These are phyloP conservation scores for Linaria vulgaris DNA, from an alignment of 257 asterid species.

Conservation along the genomic window DNA sequence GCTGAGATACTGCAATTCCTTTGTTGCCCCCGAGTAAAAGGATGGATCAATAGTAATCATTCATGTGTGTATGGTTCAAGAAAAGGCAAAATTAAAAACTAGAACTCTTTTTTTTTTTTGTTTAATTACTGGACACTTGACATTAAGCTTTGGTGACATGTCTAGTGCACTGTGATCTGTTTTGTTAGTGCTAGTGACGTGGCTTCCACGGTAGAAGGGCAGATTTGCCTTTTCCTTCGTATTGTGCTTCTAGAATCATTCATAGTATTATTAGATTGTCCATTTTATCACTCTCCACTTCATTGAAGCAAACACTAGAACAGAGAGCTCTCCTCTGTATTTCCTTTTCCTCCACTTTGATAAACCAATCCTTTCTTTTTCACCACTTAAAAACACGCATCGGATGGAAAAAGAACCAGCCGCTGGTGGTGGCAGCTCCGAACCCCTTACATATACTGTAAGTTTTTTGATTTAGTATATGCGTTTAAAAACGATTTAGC, in stretches of 20 bases:
- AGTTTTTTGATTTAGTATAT: not conserved
- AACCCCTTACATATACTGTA: conserved; percentile 54
- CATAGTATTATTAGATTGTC: conserved; percentile 16
- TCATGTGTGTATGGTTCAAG: too few species aligned
- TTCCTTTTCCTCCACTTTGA: not conserved
- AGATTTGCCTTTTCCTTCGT: conserved; percentile 23
- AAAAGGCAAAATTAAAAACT: too few species aligned
- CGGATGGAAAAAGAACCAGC: conserved; percentile 45
- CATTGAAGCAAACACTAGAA: conserved; percentile 22
- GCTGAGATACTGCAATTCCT: too few species aligned
- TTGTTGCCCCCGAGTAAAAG: too few species aligned
- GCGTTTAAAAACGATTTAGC: not conserved
- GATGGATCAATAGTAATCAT: too few species aligned
- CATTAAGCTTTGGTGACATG: conserved; percentile 15
- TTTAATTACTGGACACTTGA: too few species aligned
- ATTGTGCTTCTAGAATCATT: conserved; percentile 23
- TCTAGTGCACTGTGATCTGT: conserved; percentile 20
- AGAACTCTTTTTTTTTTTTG: too few species aligned
- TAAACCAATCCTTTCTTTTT: not conserved
- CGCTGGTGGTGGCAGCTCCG: conserved; percentile 32
- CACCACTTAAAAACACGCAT: not conserved
- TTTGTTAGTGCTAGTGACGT: conserved; percentile 27
- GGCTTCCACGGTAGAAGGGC: conserved; percentile 34
- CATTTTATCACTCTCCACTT: conserved; percentile 28
- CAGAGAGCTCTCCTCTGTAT: conserved; percentile 23